These are phyloP conservation scores for Alternaria triticina DNA, from an alignment of 2,329 filamentous ascomycete genomes.

Conservation along the genomic window DNA sequence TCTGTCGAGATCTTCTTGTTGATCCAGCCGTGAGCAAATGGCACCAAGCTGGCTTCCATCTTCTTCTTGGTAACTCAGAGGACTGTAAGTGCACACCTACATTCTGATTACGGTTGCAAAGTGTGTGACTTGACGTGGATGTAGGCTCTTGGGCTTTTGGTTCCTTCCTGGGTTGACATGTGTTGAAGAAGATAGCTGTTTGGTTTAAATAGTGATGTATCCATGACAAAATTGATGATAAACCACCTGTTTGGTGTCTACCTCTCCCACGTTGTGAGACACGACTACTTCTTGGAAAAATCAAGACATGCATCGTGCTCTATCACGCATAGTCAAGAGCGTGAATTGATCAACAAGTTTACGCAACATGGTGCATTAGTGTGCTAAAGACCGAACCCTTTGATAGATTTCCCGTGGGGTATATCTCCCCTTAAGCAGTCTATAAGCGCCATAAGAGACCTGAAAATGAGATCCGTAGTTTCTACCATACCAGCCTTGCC, in stretches of 20 bases:
- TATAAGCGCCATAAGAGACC: constrained; percentile 6
- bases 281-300: background rate
- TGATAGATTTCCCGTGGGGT: constrained; percentile 2
- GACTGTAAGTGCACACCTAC: background rate
- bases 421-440: constrained; percentile 8
- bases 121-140: too few species aligned
- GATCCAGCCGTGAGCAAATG: background rate
- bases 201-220: too few species aligned
- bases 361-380: background rate
- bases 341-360: background rate
- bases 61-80: background rate
- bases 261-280: background rate
- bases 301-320: background rate
- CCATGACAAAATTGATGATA: background rate
- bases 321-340: background rate
- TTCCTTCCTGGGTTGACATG: too few species aligned
- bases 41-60: background rate
- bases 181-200: too few species aligned
- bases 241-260: background rate
- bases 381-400: constrained; percentile 1
- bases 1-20: background rate
- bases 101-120: too few species aligned
- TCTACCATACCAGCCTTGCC: background rate
- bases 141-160: too few species aligned
- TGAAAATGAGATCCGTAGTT: background rate